Evolutionary conservation across 75 land plant genomes (phyloP).

Genomic region (Pseudotsuga menziesii): DNA sequence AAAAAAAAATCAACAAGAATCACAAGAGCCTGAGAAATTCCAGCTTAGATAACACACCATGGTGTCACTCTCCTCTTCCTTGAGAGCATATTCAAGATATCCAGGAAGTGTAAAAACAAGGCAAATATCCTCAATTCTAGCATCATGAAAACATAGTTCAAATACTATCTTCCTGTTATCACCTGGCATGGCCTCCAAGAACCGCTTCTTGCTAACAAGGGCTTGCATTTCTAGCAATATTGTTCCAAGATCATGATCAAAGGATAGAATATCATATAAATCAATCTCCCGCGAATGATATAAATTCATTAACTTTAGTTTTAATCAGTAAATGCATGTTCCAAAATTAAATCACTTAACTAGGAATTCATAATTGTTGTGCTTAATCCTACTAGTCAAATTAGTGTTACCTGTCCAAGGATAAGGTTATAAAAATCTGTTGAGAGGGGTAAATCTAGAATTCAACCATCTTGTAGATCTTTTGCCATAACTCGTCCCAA

Average conservation of each 20-base stretch:
- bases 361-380: too few relatives aligned
- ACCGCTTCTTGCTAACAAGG: slow-evolving; percentile 35
- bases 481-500: slow-evolving; percentile 73
- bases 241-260: slow-evolving; percentile 70
- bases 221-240: slow-evolving; percentile 57
- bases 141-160: slow-evolving; percentile 61
- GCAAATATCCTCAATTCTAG: slow-evolving; percentile 80
- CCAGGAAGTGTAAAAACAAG: slow-evolving; percentile 95
- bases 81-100: slow-evolving; percentile 77
- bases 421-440: too few relatives aligned
- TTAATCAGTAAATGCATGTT: too few relatives aligned
- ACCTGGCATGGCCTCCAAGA: slow-evolving; percentile 11
- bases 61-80: slow-evolving; percentile 48
- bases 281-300: too few relatives aligned
- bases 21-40: too few relatives aligned
- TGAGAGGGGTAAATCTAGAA: too few relatives aligned
- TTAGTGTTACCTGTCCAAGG: too few relatives aligned
- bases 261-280: slow-evolving; percentile 48
- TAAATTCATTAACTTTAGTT: too few relatives aligned
- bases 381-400: too few relatives aligned
- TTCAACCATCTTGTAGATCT: slow-evolving; percentile 73
- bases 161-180: slow-evolving; percentile 27
- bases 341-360: too few relatives aligned
- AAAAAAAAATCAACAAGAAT: too few relatives aligned
- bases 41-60: too few relatives aligned